These are phyloP conservation scores for Pichia sp. DNA, from an alignment of 1,139 yeast genomes.

Conservation along the genomic window DNA sequence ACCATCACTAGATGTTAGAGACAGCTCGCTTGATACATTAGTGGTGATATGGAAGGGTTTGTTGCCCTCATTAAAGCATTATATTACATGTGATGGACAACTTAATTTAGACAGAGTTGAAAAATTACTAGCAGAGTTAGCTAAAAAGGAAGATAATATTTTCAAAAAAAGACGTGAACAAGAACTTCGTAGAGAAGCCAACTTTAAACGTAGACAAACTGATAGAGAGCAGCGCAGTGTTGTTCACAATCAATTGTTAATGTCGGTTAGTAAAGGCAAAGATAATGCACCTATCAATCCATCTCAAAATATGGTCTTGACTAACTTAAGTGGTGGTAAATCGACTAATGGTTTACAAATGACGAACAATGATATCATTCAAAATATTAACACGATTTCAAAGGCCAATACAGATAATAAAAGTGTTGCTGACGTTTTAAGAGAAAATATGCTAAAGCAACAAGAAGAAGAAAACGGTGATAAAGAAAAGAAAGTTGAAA, in stretches of 20 bases:
- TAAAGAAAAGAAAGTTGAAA: constrained; percentile 25
- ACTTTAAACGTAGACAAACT: constrained; percentile 51
- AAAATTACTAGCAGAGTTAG: constrained; percentile 55
- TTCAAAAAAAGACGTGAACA: constrained; percentile 62
- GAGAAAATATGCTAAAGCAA: constrained; percentile 30
- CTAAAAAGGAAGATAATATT: constrained; percentile 72
- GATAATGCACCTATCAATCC: constrained; percentile 74
- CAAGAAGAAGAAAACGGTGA: constrained; percentile 9
- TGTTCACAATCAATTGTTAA: constrained; percentile 23
- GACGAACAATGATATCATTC: constrained; percentile 67
- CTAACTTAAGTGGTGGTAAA: constrained; percentile 59
- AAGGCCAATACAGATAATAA: constrained; percentile 71
- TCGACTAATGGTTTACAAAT: constrained; percentile 61
- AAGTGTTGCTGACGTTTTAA: constrained; percentile 62
- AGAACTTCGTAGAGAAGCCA: constrained; percentile 60
- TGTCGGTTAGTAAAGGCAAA: constrained; percentile 47
- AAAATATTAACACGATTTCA: constrained; percentile 58
- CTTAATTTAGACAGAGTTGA: constrained; percentile 75
- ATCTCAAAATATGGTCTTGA: constrained; percentile 67
- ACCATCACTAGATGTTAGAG: constrained; percentile 91
- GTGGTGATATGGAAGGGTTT: constrained; percentile 77
- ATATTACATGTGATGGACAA: constrained; percentile 83
- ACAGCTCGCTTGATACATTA: constrained; percentile 80
- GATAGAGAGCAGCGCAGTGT: constrained; percentile 37
- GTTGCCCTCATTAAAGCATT: constrained; percentile 62